Evolutionary conservation across 2,329 filamentous ascomycete genomes (phyloP).

Genomic region (Stachybotrys echinatus): DNA sequence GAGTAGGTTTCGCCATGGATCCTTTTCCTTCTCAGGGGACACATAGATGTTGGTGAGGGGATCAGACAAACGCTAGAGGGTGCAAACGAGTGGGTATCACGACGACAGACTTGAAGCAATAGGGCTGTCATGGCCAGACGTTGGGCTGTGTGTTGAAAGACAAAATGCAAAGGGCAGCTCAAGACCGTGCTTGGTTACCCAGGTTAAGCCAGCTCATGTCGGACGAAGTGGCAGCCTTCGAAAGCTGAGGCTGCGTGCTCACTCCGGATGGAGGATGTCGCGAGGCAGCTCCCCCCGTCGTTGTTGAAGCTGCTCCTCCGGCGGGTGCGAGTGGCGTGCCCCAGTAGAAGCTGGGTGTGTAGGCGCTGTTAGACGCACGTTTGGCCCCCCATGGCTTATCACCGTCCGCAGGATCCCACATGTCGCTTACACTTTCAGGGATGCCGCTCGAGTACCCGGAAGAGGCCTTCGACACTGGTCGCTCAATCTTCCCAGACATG

Average conservation of each 20-base stretch:
- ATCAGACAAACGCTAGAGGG: background rate
- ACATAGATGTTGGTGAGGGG: too few species aligned
- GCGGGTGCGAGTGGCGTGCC: constrained; percentile 31
- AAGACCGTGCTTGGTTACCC: constrained; percentile 33
- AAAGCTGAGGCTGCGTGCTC: constrained; percentile 45
- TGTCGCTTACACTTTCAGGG: constrained; percentile 56
- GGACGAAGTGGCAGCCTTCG: constrained; percentile 43
- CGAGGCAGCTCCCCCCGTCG: constrained; percentile 9
- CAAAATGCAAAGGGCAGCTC: background rate
- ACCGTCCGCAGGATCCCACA: constrained; percentile 44
- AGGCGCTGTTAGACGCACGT: constrained; percentile 47
- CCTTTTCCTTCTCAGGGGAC: too few species aligned
- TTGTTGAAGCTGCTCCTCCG: background rate
- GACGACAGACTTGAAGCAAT: constrained; percentile 6
- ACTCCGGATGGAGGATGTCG: constrained; percentile 27
- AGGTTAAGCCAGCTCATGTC: constrained; percentile 83
- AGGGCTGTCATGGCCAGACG: constrained; percentile 7
- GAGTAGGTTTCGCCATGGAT: background rate
- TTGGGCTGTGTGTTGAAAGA: background rate
- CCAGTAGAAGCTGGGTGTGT: constrained; percentile 40
- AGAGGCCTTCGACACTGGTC: constrained; percentile 45
- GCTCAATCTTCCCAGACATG: constrained; percentile 57
- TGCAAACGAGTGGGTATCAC: constrained; percentile 10
- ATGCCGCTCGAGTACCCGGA: constrained; percentile 60
- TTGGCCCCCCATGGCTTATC: constrained; percentile 44